Evolutionary conservation across 345 rosid species (phyloP).

Genomic region (Arabidopsis arenosa): DNA sequence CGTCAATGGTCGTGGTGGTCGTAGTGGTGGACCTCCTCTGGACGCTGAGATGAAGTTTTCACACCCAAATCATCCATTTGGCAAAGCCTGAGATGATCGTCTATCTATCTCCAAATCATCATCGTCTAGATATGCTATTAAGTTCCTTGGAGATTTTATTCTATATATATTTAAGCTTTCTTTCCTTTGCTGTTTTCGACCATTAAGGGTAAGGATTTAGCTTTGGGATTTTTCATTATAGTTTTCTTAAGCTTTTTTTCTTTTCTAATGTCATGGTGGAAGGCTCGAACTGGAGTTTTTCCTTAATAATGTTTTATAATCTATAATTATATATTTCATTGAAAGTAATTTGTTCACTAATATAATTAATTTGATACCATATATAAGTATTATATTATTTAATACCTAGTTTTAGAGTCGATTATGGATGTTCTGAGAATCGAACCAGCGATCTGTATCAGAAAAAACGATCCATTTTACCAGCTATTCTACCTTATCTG

Average conservation of each 20-base stretch:
- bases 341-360: neutral
- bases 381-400: neutral
- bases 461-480: neutral
- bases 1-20: slow-evolving; percentile 41
- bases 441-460: neutral
- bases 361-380: neutral
- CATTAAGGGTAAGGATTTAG: slow-evolving; percentile 13
- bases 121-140: neutral
- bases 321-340: neutral
- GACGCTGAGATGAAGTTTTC: slow-evolving; percentile 38
- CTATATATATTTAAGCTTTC: neutral
- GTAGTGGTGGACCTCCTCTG: slow-evolving; percentile 35
- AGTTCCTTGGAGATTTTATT: slow-evolving; percentile 16
- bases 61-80: slow-evolving; percentile 40
- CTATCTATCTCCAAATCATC: neutral
- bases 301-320: neutral
- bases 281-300: slow-evolving; percentile 18
- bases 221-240: neutral
- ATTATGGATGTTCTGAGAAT: neutral
- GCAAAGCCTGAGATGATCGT: slow-evolving; percentile 38
- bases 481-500: neutral
- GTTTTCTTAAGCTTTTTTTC: neutral
- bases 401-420: neutral
- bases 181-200: slow-evolving; percentile 25
- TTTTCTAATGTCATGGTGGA: neutral